Conservation (phyloP, 129 eudicot species). For the Flaveria ramosissima region DNA sequence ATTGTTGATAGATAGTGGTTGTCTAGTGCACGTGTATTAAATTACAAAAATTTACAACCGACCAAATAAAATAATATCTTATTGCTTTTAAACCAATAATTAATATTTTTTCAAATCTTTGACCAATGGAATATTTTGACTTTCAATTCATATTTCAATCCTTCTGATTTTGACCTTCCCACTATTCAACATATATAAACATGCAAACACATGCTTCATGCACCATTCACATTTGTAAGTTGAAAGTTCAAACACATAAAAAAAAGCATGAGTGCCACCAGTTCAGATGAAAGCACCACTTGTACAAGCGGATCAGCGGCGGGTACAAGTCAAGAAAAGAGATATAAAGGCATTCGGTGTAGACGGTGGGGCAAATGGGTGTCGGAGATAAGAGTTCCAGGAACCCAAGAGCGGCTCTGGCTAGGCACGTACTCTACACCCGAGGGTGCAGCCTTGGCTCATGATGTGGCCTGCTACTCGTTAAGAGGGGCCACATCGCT, state of each 20-base stretch:
- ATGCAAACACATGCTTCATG: conserved; percentile 2
- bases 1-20: neutral
- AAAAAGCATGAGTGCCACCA: conserved; percentile 43
- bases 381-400: conserved; percentile 71
- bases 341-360: conserved; percentile 55
- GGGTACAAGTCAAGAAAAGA: conserved; percentile 32
- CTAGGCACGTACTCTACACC: conserved; percentile 63
- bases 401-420: conserved; percentile 63
- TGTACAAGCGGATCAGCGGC: neutral
- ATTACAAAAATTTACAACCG: neutral
- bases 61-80: conserved; percentile 6
- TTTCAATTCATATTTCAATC: neutral
- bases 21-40: conserved; percentile 20
- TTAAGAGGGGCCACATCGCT: conserved; percentile 37
- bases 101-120: conserved; percentile 14
- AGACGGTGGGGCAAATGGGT: conserved; percentile 85
- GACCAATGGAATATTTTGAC: conserved; percentile 45
- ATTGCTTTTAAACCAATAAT: neutral
- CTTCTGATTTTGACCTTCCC: conserved; percentile 22
- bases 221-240: conserved; percentile 3
- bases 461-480: conserved; percentile 59
- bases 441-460: conserved; percentile 70
- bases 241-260: neutral
- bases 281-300: conserved; percentile 46
- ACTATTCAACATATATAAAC: conserved; percentile 45